phyloP scores from a whole-genome alignment of 164 flowering plant species.

The Pachysandra terminalis region DNA sequence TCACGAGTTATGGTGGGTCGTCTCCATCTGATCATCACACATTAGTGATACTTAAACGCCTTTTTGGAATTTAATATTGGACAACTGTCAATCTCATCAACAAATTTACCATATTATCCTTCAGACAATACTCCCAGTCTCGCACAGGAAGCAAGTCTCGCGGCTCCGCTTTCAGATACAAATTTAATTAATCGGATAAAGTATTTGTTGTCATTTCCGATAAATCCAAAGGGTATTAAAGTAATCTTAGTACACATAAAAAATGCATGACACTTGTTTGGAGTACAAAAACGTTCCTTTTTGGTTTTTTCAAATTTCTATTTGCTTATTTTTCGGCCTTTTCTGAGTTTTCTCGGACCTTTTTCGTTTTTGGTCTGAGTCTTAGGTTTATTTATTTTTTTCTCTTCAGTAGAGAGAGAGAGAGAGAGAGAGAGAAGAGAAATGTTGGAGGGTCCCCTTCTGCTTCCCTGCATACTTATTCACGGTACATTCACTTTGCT shows the following conservation, averaged over 20 bases:
- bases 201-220: too few relatives aligned
- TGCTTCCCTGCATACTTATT: background rate
- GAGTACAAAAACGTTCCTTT: background rate
- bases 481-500: slow-evolving; percentile 1
- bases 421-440: slow-evolving; percentile 1
- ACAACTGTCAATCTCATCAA: too few relatives aligned
- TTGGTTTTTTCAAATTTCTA: background rate
- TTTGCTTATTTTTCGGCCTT: background rate
- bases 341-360: too few relatives aligned
- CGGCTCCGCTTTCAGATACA: too few relatives aligned
- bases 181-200: too few relatives aligned
- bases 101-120: too few relatives aligned
- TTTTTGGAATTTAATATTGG: too few relatives aligned
- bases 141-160: too few relatives aligned
- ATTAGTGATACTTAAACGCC: too few relatives aligned
- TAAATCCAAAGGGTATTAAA: background rate
- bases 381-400: background rate
- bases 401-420: background rate
- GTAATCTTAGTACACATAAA: background rate
- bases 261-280: background rate
- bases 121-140: too few relatives aligned
- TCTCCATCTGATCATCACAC: too few relatives aligned
- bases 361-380: background rate
- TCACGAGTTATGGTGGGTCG: too few relatives aligned
- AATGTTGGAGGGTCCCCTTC: background rate